Evolutionary conservation across 768 basidiomycete species (phyloP), one percentile per base, ranked within the genome.

Genomic region (Glaciozyma antarctica): DNA sequence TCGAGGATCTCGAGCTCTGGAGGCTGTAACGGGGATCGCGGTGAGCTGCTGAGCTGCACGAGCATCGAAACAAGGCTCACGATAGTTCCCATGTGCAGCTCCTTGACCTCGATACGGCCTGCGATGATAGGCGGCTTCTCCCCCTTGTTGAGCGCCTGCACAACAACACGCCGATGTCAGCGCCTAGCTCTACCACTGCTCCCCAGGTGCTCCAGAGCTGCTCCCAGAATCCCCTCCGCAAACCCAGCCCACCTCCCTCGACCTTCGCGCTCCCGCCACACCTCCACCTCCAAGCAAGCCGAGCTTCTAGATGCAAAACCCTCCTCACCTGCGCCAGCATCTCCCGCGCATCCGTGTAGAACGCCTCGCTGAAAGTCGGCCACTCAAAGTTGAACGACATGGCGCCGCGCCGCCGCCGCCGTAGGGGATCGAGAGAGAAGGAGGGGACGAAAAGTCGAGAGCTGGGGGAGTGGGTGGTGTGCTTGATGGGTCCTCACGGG

Each of bases 11-110:
- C 92, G 22, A 99, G 82, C 70, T 97, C 94, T 54, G 95, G 95
- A 16, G 95, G 94, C 91, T 97, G 71, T 3, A 22, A 16, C 17
- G 7, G 10, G 5, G 30, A 19, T n/a, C n/a, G n/a, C n/a, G n/a
- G 13, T 60, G 38, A 30, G 61, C 3, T 19, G 24, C 10, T 2
- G 8, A 28, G 54, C 54, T 58, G 60, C n/a, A 22, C 30, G n/a
- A 38, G 17, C 16, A 16, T 7, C 6, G 47, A 24, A 16, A 21
- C 0, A 21, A 2, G n/a, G 59, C 70, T 43, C 32, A 91, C 93
- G 81, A 94, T 87, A 3, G 88, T 90, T 45, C 95, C 95, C 95
- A 99, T 98, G 78, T 97, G 88, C n/a, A 99, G 80, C 76, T 98
- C 95, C 60, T 95, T 88, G 38, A 99, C 95, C 76, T 98, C 91